Evolutionary conservation across 23 red algal genomes (phyloP).

Genomic region (Chondrus crispus): DNA sequence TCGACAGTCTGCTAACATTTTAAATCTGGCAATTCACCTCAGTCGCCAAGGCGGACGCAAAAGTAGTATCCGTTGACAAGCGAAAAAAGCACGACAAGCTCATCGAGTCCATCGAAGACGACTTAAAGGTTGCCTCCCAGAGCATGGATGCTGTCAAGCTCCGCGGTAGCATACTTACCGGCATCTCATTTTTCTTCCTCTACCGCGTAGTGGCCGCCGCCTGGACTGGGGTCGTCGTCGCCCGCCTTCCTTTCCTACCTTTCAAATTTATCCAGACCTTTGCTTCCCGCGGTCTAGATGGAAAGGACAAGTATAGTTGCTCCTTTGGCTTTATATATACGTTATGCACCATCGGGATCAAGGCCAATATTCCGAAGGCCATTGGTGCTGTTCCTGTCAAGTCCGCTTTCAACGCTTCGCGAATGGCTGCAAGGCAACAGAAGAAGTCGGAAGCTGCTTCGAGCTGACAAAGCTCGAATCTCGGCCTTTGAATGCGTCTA

Average conservation of each 20-base stretch:
- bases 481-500: neutral
- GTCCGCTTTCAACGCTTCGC: slow-evolving; percentile 36
- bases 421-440: slow-evolving; percentile 45
- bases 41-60: slow-evolving; percentile 75
- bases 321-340: slow-evolving; percentile 77
- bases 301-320: slow-evolving; percentile 31
- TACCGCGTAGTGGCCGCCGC: slow-evolving; percentile 54
- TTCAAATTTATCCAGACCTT: slow-evolving; percentile 47
- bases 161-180: slow-evolving; percentile 32
- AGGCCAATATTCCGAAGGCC: slow-evolving; percentile 61
- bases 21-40: neutral
- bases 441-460: slow-evolving; percentile 27
- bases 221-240: slow-evolving; percentile 52
- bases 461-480: too few species aligned
- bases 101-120: slow-evolving; percentile 64
- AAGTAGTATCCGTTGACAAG: slow-evolving; percentile 60
- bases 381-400: slow-evolving; percentile 65
- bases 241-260: slow-evolving; percentile 74
- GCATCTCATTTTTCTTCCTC: slow-evolving; percentile 40
- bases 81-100: slow-evolving; percentile 74
- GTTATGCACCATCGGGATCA: slow-evolving; percentile 68
- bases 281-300: slow-evolving; percentile 54
- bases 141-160: slow-evolving; percentile 35
- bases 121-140: slow-evolving; percentile 59
- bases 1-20: neutral